phyloP scores from a whole-genome alignment of 768 basidiomycete species.

The Termitomyces sp. region DNA sequence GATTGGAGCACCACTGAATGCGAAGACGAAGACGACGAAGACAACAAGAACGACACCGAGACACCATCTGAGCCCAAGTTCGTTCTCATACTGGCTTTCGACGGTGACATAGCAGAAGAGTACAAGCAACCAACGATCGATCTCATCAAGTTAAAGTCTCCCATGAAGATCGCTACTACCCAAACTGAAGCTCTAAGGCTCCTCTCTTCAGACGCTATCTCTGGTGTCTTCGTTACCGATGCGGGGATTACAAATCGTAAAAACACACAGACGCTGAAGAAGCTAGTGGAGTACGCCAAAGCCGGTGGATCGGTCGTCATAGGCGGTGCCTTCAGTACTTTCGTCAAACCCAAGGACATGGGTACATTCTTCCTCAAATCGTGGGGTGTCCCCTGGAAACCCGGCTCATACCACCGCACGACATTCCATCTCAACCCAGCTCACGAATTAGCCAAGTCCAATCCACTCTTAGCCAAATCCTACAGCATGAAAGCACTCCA shows the following conservation, averaged over 20 bases:
- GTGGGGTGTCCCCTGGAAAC: conserved; percentile 36
- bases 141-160: conserved; percentile 24
- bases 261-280: conserved; percentile 21
- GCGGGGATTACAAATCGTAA: conserved; percentile 28
- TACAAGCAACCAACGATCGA: conserved; percentile 26
- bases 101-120: conserved; percentile 20
- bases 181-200: conserved; percentile 21
- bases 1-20: too few relatives aligned
- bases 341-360: conserved; percentile 24
- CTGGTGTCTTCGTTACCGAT: conserved; percentile 37
- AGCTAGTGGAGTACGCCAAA: conserved; percentile 37
- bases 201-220: conserved; percentile 26
- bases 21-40: too few relatives aligned
- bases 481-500: conserved; percentile 46
- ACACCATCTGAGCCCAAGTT: conserved; percentile 13
- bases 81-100: conserved; percentile 32
- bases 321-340: conserved; percentile 33
- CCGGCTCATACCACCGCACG: conserved; percentile 39
- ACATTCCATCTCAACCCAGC: conserved; percentile 33
- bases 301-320: conserved; percentile 37
- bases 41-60: neutral
- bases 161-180: conserved; percentile 20
- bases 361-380: conserved; percentile 27
- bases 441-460: conserved; percentile 28
- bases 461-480: conserved; percentile 25